Evolutionary conservation across 768 basidiomycete genomes (phyloP), one percentile per base, ranked within the genome.

Genomic region (Fomitopsis pulvina): DNA sequence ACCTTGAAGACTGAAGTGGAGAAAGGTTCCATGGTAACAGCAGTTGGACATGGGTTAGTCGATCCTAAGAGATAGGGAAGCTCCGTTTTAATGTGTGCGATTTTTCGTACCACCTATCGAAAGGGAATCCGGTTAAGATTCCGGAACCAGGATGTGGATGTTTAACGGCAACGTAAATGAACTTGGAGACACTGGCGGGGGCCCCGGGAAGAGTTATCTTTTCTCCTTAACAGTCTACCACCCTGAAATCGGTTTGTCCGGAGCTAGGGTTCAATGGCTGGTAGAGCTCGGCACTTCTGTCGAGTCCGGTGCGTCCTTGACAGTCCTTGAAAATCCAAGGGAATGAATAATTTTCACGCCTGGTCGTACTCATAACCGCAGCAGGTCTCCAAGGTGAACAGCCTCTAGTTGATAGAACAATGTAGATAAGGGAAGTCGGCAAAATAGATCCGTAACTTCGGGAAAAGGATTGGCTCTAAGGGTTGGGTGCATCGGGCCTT

Each of bases 1-100:
- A 75, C 83, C 80, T 83, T 78, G 82, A 82, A 80, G 83, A 83
- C 83, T 83, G 83, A 84, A 84, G 83, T 84, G 83, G 83, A 81
- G 82, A 85, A 84, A 81, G 82, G 83, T 83, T 83, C 81, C 81
- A 79, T 83, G 83, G 78, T 82, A 83, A 84, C 81, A 83, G 81
- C 80, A 82, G 80, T 84, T 84, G 83, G 78, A 83, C 81, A 83
- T 79, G 82, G 81, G 82, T 84, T 74, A 85, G 82, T 83, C 80
- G 80, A 82, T 84, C 82, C 79, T 81, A 81, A 82, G 79, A 78
- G 75, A 79, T 79, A 81, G 79, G 78, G 75, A 77, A 80, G 75
- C 75, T 80, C 80, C 76, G 78, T 81, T 80, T 80, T 70, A 80
- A 81, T 78, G 78, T 68, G 73, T 60, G 55, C 72, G 73, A 75